Percentiles rank a stretch among this genome's conserved stretches.
These are phyloP conservation scores for Zygnema cylindricum DNA, from an alignment of 139 green algal genomes.

Conservation along the genomic window DNA sequence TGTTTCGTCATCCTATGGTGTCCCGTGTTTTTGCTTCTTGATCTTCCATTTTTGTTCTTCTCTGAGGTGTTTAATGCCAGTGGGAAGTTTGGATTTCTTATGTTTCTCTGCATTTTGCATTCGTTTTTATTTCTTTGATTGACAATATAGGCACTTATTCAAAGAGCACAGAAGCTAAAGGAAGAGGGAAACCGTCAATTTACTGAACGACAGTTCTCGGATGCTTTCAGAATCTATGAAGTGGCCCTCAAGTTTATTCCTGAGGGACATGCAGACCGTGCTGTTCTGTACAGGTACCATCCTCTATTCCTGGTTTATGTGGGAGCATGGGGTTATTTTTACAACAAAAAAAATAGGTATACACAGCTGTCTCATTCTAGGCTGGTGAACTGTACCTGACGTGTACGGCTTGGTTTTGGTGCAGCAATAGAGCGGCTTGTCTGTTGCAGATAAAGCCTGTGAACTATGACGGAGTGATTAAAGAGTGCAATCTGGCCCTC, in stretches of 20 bases:
- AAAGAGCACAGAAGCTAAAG: conserved; percentile 49
- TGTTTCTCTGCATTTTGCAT: too few relatives aligned
- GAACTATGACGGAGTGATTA: conserved; percentile 21
- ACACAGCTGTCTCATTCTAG: background rate
- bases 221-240: conserved; percentile 35
- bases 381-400: background rate
- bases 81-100: too few relatives aligned
- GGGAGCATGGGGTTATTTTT: background rate
- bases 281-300: conserved; percentile 46
- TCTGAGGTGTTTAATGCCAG: too few relatives aligned
- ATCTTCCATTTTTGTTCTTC: too few relatives aligned
- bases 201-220: conserved; percentile 16
- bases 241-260: conserved; percentile 32
- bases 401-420: background rate
- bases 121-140: too few relatives aligned
- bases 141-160: conserved; percentile 10
- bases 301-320: background rate
- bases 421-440: conserved; percentile 55
- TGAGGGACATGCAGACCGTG: conserved; percentile 26
- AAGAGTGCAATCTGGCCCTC: conserved; percentile 39
- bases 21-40: too few relatives aligned
- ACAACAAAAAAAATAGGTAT: background rate
- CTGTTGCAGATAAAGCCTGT: conserved; percentile 49
- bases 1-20: too few relatives aligned
- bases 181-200: conserved; percentile 56